phyloP scores from a whole-genome alignment of 2,329 filamentous ascomycete genomes.

The Exutisphaerella laricina region DNA sequence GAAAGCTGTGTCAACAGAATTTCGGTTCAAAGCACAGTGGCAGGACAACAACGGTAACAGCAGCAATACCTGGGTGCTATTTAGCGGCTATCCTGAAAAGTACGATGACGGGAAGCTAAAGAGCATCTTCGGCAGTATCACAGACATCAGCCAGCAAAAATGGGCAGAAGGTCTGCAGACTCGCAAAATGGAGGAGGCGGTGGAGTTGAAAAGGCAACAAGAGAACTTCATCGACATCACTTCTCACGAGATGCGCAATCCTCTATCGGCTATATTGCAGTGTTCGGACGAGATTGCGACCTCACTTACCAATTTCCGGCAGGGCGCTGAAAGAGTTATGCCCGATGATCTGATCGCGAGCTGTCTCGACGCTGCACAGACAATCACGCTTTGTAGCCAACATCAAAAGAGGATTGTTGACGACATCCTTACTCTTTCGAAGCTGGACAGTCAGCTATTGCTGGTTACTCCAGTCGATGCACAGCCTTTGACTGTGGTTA shows the following conservation, averaged over 20 bases:
- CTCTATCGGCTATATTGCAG: slow-evolving; percentile 67
- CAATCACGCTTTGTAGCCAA: slow-evolving; percentile 69
- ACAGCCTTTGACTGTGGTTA: slow-evolving; percentile 61
- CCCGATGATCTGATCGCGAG: slow-evolving; percentile 47
- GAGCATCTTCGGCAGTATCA: slow-evolving; percentile 73
- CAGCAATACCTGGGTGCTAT: slow-evolving; percentile 68
- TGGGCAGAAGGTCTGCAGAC: slow-evolving; percentile 76
- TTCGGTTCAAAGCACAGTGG: slow-evolving; percentile 66
- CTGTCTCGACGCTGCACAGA: slow-evolving; percentile 68
- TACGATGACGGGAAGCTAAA: slow-evolving; percentile 60
- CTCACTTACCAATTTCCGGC: slow-evolving; percentile 43
- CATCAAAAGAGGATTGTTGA: slow-evolving; percentile 78
- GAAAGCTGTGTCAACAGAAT: slow-evolving; percentile 63
- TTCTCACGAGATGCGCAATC: slow-evolving; percentile 56
- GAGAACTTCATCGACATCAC: slow-evolving; percentile 38
- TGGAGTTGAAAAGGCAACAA: slow-evolving; percentile 74
- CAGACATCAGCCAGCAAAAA: slow-evolving; percentile 81
- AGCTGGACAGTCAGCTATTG: slow-evolving; percentile 69
- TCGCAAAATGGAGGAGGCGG: slow-evolving; percentile 70
- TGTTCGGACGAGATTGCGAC: slow-evolving; percentile 67
- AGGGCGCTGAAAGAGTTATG: slow-evolving; percentile 35
- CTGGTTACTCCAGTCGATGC: slow-evolving; percentile 65
- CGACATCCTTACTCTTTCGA: slow-evolving; percentile 66
- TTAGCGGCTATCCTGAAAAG: slow-evolving; percentile 70
- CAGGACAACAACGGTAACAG: slow-evolving; percentile 54